Conservation (phyloP, 176 grass and related monocot species). For the Cocos nucifera region DNA sequence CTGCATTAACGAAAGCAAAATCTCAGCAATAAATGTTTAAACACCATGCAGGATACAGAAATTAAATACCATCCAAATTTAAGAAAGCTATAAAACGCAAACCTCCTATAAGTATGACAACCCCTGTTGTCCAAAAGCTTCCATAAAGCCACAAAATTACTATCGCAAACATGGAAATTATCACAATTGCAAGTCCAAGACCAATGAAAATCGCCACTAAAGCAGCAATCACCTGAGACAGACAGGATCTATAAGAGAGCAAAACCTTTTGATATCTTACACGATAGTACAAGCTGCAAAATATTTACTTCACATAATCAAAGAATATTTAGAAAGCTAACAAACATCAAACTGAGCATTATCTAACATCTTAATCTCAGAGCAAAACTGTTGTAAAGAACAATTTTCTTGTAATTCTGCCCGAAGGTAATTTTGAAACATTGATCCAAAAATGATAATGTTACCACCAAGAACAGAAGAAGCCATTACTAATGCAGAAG, state of each 20-base stretch:
- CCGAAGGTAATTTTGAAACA: no score
- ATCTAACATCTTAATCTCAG: no score
- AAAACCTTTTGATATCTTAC: background rate
- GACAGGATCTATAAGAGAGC: background rate
- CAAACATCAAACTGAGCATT: no score
- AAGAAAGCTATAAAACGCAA: conserved; percentile 28
- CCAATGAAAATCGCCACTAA: conserved; percentile 36
- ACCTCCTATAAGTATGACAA: conserved; percentile 79
- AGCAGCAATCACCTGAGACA: conserved; percentile 61
- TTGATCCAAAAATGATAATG: no score
- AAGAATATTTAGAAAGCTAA: no score
- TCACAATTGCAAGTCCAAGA: conserved; percentile 50
- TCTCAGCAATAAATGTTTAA: conserved; percentile 12
- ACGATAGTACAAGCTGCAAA: no score
- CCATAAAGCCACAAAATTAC: conserved; percentile 86
- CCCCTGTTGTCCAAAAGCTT: conserved; percentile 82
- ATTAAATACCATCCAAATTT: conserved; percentile 9
- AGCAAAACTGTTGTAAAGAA: no score
- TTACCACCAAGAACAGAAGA: no score
- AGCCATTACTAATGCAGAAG: no score
- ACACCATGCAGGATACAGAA: background rate
- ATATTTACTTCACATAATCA: no score
- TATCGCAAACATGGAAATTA: conserved; percentile 34
- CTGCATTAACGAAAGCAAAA: conserved; percentile 29
- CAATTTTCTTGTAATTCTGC: no score